Evolutionary conservation across 257 asterid genomes (phyloP).

Genomic region (Penstemon eatonii): DNA sequence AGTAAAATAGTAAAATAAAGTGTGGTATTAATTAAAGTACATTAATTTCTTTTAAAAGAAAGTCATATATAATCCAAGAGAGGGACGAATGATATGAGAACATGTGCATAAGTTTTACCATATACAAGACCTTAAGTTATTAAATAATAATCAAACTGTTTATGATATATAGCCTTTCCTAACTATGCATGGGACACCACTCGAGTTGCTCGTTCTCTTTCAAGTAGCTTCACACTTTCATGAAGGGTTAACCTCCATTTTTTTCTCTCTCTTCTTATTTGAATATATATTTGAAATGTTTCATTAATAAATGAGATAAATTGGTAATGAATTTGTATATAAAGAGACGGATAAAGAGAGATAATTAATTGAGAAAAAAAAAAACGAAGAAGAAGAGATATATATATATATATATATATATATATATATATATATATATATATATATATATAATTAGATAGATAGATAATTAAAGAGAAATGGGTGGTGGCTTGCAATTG

Average conservation of each 20-base stretch:
- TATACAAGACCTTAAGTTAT: neutral
- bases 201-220: constrained; percentile 75
- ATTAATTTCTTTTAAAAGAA: no score
- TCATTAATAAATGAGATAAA: constrained; percentile 31
- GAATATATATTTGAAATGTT: constrained; percentile 13
- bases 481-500: constrained; percentile 32
- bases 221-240: constrained; percentile 60
- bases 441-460: neutral
- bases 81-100: constrained; percentile 23
- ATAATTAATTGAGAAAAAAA: neutral
- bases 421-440: no score
- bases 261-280: constrained; percentile 27
- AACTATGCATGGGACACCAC: constrained; percentile 56
- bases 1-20: constrained; percentile 11
- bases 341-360: constrained; percentile 8
- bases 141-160: neutral
- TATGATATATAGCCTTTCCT: constrained; percentile 35
- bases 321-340: neutral
- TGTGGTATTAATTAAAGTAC: no score
- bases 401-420: neutral
- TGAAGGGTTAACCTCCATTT: constrained; percentile 55
- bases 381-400: neutral
- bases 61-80: neutral
- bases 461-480: constrained; percentile 23
- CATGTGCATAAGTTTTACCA: constrained; percentile 22